Conservation (phyloP, 2,329 filamentous ascomycete genomes). For the Ophiostoma sp. region DNA sequence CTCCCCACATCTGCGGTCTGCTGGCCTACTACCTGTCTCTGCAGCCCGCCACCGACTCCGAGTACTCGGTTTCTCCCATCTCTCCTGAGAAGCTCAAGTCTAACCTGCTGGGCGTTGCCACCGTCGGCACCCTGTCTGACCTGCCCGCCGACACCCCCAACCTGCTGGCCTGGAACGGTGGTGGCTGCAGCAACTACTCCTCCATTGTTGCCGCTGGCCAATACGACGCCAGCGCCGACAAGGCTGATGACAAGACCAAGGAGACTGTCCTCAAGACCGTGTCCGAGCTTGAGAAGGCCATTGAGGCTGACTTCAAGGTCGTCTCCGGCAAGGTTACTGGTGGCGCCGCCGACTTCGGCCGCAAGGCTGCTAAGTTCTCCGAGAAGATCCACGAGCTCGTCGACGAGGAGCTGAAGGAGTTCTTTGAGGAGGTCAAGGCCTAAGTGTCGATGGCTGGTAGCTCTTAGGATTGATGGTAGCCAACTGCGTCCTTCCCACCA, state of each 20-base stretch:
- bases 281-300: slow-evolving; percentile 55
- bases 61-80: slow-evolving; percentile 82
- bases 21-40: slow-evolving; percentile 97
- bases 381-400: slow-evolving; percentile 59
- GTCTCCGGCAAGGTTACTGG: slow-evolving; percentile 49
- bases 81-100: slow-evolving; percentile 93
- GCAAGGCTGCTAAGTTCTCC: slow-evolving; percentile 56
- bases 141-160: slow-evolving; percentile 85
- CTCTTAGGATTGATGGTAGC: too few relatives aligned
- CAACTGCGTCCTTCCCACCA: too few relatives aligned
- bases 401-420: slow-evolving; percentile 56
- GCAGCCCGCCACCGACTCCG: slow-evolving; percentile 82
- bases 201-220: slow-evolving; percentile 69
- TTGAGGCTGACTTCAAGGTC: slow-evolving; percentile 30
- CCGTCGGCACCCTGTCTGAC: slow-evolving; percentile 68
- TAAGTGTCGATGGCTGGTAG: slow-evolving; percentile 28
- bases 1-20: slow-evolving; percentile 92
- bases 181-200: slow-evolving; percentile 85
- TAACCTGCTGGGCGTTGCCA: slow-evolving; percentile 77
- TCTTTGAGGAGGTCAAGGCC: slow-evolving; percentile 48
- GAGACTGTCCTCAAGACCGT: slow-evolving; percentile 41
- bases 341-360: slow-evolving; percentile 47
- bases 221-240: slow-evolving; percentile 47
- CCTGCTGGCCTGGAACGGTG: slow-evolving; percentile 98
- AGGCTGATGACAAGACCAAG: slow-evolving; percentile 33